Evolutionary conservation across 2,329 filamentous ascomycete genomes (phyloP).

Genomic region (Neonectria faginata): DNA sequence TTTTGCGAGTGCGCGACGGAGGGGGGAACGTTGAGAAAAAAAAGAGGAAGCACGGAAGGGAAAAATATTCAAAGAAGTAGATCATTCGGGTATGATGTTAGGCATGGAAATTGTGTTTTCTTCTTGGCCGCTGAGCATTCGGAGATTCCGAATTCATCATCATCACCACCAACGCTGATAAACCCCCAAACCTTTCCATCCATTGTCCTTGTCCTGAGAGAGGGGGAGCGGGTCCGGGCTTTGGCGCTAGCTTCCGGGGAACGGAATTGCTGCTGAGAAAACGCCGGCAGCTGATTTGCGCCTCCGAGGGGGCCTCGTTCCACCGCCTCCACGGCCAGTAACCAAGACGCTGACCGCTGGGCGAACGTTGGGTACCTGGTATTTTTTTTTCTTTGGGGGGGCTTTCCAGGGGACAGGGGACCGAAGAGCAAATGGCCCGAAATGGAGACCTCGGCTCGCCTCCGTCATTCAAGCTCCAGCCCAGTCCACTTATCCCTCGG

Average conservation of each 20-base stretch:
- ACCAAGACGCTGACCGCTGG: background rate
- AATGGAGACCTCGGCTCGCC: slow-evolving; percentile 40
- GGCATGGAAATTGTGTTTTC: too few relatives aligned
- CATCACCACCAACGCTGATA: background rate
- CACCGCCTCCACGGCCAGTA: background rate
- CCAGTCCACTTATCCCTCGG: slow-evolving; percentile 33
- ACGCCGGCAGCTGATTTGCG: slow-evolving; percentile 45
- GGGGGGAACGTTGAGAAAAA: background rate
- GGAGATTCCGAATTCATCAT: background rate
- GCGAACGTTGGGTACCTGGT: background rate
- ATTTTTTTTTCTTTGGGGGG: background rate
- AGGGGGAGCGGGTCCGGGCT: background rate
- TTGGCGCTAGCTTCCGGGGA: slow-evolving; percentile 35
- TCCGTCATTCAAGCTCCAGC: slow-evolving; percentile 24
- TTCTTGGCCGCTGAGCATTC: too few relatives aligned
- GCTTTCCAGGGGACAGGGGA: background rate
- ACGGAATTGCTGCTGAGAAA: slow-evolving; percentile 44
- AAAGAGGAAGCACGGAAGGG: background rate
- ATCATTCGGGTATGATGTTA: rapidly evolving
- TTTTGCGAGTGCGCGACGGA: slow-evolving; percentile 3
- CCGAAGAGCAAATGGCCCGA: background rate
- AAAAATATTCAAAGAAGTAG: background rate
- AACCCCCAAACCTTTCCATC: background rate
- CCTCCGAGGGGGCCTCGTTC: slow-evolving; percentile 11
- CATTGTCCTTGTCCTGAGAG: background rate